Evolutionary conservation across 108 stramenopile genomes (phyloP).

Genomic region (Seminavis robusta): DNA sequence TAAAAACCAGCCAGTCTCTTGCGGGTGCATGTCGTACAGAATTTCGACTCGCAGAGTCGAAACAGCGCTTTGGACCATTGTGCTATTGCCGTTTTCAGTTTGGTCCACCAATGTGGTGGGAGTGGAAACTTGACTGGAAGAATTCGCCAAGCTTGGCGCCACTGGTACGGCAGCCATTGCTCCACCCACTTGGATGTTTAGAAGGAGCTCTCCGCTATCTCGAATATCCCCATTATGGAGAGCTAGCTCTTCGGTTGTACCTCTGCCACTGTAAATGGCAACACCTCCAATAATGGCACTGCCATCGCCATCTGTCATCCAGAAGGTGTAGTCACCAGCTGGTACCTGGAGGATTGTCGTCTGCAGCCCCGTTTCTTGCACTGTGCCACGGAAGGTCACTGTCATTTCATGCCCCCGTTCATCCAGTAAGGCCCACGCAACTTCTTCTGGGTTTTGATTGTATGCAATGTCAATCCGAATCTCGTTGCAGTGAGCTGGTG

Average conservation of each 20-base stretch:
- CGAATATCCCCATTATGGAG: no score
- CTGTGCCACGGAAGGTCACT: background rate
- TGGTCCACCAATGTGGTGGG: background rate
- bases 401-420: background rate
- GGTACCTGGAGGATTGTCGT: background rate
- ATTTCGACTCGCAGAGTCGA: slow-evolving; percentile 14
- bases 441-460: background rate
- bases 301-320: background rate
- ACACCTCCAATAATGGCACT: no score
- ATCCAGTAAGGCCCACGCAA: background rate
- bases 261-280: no score
- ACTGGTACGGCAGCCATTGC: background rate
- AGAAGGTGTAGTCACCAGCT: background rate
- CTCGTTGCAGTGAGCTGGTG: slow-evolving; percentile 6
- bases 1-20: slow-evolving; percentile 20
- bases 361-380: background rate
- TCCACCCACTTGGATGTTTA: background rate
- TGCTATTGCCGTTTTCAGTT: background rate
- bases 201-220: no score
- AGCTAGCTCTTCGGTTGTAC: no score
- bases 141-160: background rate
- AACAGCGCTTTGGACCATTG: background rate
- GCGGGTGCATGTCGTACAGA: slow-evolving; percentile 15
- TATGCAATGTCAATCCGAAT: no score
- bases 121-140: background rate